Evolutionary conservation across 139 green algal species (phyloP), one percentile per base, ranked within the genome.

Genomic region (Marvania coccoides): DNA sequence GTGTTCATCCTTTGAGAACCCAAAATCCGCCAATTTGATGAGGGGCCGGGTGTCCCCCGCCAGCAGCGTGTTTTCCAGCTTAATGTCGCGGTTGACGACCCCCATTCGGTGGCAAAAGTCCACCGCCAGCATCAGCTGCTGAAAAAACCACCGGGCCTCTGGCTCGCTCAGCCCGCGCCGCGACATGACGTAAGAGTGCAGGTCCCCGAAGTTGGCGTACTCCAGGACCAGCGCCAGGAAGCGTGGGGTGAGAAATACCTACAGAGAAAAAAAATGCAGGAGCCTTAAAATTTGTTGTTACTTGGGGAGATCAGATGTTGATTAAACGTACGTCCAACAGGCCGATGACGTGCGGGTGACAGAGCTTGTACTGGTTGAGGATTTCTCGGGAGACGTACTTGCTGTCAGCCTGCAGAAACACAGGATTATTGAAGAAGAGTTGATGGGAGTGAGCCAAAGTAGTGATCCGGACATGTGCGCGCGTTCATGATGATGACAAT

Each of bases 331-430:
- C 78, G 79, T 96, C 90, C 53, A 91, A 89, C 72, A 88, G 96
- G 67, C 76, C 87, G 8, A 98, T 85, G 33, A 98, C 90, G 81
- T 99, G 95, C 0, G 94, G 94, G 67, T 99, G 94, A 24, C 89
- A 81, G 8, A 99, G 76, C 29, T 70, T 82, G 6, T 90, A 78
- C 65, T 99, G 94, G 70, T 98, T 99, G 34, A 96, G 64, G 35
- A 99, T 96, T 72, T 99, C 94, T 4, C 89, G 72, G 71, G 95
- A 82, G 29, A 98, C 94, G 76, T 98, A 97, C 71, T 98, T 95
- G 47, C 83, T 93, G 33, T 97, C 84, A 51, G 78, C 82, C 36
- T 91, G 51, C 51, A 59, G 9, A 59, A 59, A n/a, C n/a, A n/a
- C n/a, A n/a, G n/a, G n/a, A n/a, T n/a, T n/a, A n/a, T n/a, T n/a